Evolutionary conservation across 768 basidiomycete genomes (phyloP).

Genomic region (Psilocybe cyanescens): DNA sequence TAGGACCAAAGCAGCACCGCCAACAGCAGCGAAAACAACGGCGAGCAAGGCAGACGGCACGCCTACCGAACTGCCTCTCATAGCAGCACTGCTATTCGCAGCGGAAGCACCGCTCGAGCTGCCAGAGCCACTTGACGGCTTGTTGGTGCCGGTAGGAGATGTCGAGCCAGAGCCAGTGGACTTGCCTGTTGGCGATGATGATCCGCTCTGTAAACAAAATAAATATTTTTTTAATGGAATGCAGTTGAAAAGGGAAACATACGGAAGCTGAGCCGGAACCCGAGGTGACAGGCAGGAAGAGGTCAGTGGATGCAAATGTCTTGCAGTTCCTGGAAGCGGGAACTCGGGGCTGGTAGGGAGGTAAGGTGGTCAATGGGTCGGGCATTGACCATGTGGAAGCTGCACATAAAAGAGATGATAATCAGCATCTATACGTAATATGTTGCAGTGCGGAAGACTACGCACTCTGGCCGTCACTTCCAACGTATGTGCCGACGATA

Average conservation of each 20-base stretch:
- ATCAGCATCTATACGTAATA: too few relatives aligned
- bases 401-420: background rate
- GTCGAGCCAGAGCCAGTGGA: background rate
- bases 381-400: constrained; percentile 21
- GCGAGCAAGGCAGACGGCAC: background rate
- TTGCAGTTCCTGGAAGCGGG: constrained; percentile 44
- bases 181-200: background rate
- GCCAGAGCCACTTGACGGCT: background rate
- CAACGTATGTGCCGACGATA: constrained; percentile 52
- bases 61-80: background rate
- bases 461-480: constrained; percentile 32
- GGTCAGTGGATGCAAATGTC: constrained; percentile 30
- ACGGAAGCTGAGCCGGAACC: background rate
- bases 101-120: background rate
- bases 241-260: background rate
- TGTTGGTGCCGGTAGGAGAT: background rate
- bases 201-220: background rate
- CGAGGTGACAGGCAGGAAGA: constrained; percentile 24
- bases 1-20: background rate
- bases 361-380: constrained; percentile 23
- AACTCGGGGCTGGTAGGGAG: constrained; percentile 44
- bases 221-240: background rate
- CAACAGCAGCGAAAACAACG: background rate
- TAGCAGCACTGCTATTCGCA: background rate
- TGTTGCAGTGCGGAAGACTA: background rate